Evolutionary conservation across 371 early-diverging fungal species (phyloP).

Genomic region (Choanephora cucurbitarum): DNA sequence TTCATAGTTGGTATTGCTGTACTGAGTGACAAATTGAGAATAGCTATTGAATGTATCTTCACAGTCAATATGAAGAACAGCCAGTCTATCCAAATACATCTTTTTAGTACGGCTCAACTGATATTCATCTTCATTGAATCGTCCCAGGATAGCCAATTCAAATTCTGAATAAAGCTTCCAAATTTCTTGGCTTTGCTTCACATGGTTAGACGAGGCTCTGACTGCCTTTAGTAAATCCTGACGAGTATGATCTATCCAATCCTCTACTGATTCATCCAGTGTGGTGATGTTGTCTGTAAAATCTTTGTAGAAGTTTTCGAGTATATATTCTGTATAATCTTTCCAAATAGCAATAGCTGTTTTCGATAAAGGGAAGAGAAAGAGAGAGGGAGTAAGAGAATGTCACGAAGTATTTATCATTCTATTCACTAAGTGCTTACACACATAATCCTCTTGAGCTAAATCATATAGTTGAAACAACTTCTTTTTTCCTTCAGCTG

Average conservation of each 20-base stretch:
- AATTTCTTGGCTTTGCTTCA: constrained; percentile 57
- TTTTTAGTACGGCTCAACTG: constrained; percentile 11
- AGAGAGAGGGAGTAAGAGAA: too few species aligned
- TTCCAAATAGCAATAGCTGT: constrained; percentile 66
- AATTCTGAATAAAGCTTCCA: constrained; percentile 62
- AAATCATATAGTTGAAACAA: constrained; percentile 45
- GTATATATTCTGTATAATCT: constrained; percentile 49
- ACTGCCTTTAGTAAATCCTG: constrained; percentile 42
- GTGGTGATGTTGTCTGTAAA: constrained; percentile 14
- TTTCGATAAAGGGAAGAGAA: too few species aligned
- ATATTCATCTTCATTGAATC: constrained; percentile 13
- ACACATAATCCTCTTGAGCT: constrained; percentile 62
- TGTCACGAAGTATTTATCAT: too few species aligned
- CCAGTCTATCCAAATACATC: constrained; percentile 44
- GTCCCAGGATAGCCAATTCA: constrained; percentile 34
- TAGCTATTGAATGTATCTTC: constrained; percentile 67
- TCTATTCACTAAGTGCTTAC: constrained; percentile 39
- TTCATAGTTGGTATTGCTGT: constrained; percentile 61
- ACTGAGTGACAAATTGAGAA: constrained; percentile 64
- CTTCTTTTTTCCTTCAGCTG: constrained; percentile 37
- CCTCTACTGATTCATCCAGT: constrained; percentile 19
- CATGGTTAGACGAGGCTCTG: constrained; percentile 48
- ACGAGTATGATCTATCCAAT: constrained; percentile 36
- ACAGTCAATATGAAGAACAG: constrained; percentile 51
- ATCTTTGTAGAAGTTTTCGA: constrained; percentile 31